phyloP scores from a whole-genome alignment of 2,329 filamentous ascomycete genomes.

The Davidsoniella neocaledoniae region DNA sequence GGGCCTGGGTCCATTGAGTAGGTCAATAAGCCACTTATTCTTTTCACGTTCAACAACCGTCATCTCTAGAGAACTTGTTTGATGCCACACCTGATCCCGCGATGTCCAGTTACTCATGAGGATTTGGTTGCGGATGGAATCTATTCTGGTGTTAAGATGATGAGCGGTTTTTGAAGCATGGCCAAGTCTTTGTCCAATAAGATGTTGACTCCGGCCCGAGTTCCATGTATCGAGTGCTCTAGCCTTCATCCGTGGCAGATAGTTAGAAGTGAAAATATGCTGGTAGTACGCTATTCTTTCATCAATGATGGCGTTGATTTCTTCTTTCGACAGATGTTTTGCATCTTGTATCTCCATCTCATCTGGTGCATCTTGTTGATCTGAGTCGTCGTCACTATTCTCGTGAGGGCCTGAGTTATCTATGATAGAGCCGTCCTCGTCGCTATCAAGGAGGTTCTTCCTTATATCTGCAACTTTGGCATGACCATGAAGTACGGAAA shows the following conservation, averaged over 20 bases:
- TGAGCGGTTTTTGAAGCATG: conserved; percentile 26
- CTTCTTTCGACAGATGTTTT: conserved; percentile 1
- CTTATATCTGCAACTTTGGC: conserved; percentile 12
- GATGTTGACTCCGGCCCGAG: background rate
- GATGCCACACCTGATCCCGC: conserved; percentile 32
- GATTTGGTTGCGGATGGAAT: conserved; percentile 38
- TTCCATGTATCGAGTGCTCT: conserved; percentile 11
- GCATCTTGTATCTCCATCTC: conserved; percentile 37
- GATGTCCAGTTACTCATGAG: conserved; percentile 34
- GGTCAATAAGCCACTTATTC: conserved; percentile 30
- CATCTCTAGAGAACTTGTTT: conserved; percentile 43
- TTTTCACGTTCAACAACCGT: conserved; percentile 46
- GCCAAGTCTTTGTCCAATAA: conserved; percentile 23
- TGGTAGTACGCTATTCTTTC: conserved; percentile 6
- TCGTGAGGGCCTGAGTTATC: conserved; percentile 14
- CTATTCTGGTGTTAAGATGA: conserved; percentile 33
- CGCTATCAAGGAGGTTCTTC: conserved; percentile 10
- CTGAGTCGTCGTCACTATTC: conserved; percentile 28
- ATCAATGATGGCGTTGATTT: conserved; percentile 9
- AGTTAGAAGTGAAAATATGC: conserved; percentile 4
- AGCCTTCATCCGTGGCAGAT: conserved; percentile 6
- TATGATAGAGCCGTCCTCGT: conserved; percentile 11
- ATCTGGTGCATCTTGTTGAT: conserved; percentile 18
- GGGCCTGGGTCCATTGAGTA: conserved; percentile 24
- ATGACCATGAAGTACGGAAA: conserved; percentile 20